Evolutionary conservation across 306 rosid genomes (phyloP).

Genomic region (Vigna hirtella): DNA sequence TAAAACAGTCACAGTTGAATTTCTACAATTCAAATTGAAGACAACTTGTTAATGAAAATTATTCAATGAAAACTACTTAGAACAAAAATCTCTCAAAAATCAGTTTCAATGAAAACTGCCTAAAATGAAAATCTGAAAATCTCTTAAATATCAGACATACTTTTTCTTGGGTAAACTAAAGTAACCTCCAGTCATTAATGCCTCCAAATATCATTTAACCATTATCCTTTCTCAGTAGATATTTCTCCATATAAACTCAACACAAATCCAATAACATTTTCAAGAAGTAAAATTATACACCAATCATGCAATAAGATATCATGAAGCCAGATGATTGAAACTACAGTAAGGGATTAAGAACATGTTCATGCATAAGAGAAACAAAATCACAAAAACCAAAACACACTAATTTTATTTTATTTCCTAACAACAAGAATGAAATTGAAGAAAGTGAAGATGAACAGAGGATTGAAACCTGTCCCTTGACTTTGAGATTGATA

Average conservation of each 20-base stretch:
- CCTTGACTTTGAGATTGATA: slow-evolving; percentile 77
- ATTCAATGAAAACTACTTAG: no score
- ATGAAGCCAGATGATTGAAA: no score
- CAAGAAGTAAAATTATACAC: no score
- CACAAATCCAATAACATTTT: no score
- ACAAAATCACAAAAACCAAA: background rate
- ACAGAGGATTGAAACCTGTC: slow-evolving; percentile 55
- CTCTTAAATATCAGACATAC: background rate
- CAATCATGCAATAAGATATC: background rate
- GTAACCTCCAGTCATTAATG: no score
- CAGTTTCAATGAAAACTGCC: no score
- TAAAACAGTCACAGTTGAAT: no score
- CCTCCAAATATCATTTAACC: no score
- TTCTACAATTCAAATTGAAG: no score
- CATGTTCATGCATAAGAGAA: background rate
- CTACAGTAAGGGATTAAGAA: background rate
- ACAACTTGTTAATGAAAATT: no score
- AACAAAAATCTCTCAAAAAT: no score
- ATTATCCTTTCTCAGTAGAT: background rate
- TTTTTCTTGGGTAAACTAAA: no score
- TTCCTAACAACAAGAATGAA: background rate
- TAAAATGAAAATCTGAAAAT: background rate
- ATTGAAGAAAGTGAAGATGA: background rate
- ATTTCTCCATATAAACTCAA: background rate
- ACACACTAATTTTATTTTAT: background rate